Base-by-base conservation (phyloP, 2,329 filamentous ascomycete genomes). In the Whalleya microplaca region DNA sequence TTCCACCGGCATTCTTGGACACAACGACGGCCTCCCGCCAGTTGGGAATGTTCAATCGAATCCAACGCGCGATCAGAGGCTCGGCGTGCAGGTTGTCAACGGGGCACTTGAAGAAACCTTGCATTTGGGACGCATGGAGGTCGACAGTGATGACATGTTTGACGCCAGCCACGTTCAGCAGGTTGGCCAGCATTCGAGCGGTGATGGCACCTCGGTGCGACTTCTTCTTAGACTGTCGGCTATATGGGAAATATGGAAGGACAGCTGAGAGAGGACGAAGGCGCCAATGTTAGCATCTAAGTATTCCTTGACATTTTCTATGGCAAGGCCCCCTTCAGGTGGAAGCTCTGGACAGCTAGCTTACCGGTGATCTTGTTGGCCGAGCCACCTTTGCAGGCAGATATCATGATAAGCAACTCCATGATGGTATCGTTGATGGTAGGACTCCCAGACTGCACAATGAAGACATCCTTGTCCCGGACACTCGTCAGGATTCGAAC, bases 331-430 rank as follows among this genome's bases (percentile, higher is more conserved):
- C 37, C 58, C n/a, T n/a, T 19, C 14, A 41, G 40, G 19, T 52
- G 47, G 8, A 21, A 43, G 21, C 21, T 16, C 19, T 45, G 18
- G 49, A 43, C 27, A 53, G 75, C 84, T 29, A 53, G 75, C 84
- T 66, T 81, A 96, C 94, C 94, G 67, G 94, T 98, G 72, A 98
- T 90, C 70, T 95, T 96, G 80, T 93, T 96, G 61, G 95, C 91
- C 52, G 95, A 98, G 64, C 94, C 95, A 71, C 95, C 93, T 77
- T 97, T 98, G 84, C 95, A 99, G 66, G 95, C 95, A 64, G 91
- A 95, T 69, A 98, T 97, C 91, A 99, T 96, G 76, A 99, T 98
- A 72, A 99, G 84, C 72, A 99, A 84, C 82, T 99, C 95, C 92
- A 99, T 97, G 72, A 99, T 92, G 70, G 92, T 96, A 78, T 99